Evolutionary conservation across 306 rosid genomes (phyloP).

Genomic region (Datisca glomerata): DNA sequence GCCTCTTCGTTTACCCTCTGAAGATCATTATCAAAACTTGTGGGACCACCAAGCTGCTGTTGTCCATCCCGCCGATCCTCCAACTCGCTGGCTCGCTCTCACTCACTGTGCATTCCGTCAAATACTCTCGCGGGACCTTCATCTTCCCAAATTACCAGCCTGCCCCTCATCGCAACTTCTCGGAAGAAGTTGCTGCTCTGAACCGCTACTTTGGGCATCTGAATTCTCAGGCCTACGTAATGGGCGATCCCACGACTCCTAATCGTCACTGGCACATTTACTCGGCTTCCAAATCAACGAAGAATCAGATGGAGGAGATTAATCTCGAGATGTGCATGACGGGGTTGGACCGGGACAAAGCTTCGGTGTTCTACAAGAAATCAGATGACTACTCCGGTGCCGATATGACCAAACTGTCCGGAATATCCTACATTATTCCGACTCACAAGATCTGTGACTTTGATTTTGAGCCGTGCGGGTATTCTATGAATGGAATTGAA

Average conservation of each 20-base stretch:
- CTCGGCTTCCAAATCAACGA: conserved; percentile 16
- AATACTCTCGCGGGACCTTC: conserved; percentile 48
- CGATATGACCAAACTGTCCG: conserved; percentile 39
- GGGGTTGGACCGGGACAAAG: conserved; percentile 28
- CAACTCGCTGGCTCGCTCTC: conserved; percentile 24
- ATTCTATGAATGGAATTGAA: conserved; percentile 55
- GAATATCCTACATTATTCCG: conserved; percentile 26
- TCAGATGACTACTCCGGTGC: conserved; percentile 4
- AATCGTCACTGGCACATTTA: conserved; percentile 46
- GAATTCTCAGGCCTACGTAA: conserved; percentile 25
- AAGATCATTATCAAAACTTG: conserved; percentile 49
- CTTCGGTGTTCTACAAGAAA: conserved; percentile 39
- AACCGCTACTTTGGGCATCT: conserved; percentile 27
- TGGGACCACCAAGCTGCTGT: conserved; percentile 45
- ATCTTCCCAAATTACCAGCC: conserved; percentile 41
- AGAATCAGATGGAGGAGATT: neutral
- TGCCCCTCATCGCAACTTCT: conserved; percentile 42
- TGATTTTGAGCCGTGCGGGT: conserved; percentile 55
- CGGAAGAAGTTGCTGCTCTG: conserved; percentile 30
- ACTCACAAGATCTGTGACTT: conserved; percentile 36
- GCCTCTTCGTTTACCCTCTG: conserved; percentile 36
- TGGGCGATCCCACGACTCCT: conserved; percentile 21
- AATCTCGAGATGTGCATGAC: conserved; percentile 51
- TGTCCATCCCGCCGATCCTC: conserved; percentile 29
- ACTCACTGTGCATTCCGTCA: conserved; percentile 26